Conservation (phyloP, 2,329 filamentous ascomycete species). For the Diaporthe vaccinii region DNA sequence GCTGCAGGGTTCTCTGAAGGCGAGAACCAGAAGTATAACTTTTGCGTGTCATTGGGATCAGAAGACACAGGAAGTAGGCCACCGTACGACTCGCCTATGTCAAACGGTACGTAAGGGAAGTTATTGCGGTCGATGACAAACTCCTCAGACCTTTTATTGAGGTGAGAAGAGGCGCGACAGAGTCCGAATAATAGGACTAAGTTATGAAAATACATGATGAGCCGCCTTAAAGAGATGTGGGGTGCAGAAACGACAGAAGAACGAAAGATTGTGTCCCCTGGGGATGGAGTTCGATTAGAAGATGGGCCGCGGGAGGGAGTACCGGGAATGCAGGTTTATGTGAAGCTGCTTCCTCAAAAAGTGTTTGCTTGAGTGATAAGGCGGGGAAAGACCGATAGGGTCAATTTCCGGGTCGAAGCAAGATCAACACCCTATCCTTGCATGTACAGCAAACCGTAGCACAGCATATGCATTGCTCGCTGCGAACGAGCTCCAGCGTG, state of each 20-base stretch:
- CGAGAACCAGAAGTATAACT: slow-evolving; percentile 75
- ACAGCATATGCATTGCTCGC: neutral
- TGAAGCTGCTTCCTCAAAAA: neutral
- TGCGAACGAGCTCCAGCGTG: neutral
- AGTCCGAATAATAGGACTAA: neutral
- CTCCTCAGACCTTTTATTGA: slow-evolving; percentile 53
- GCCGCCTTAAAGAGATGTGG: neutral
- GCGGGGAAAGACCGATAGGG: slow-evolving; percentile 1
- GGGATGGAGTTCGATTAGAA: too few relatives aligned
- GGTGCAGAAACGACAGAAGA: neutral
- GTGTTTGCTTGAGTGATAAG: neutral
- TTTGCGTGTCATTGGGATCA: slow-evolving; percentile 54
- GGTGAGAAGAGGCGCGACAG: neutral
- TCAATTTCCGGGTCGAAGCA: slow-evolving; percentile 5
- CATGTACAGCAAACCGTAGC: neutral
- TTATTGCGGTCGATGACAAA: slow-evolving; percentile 72
- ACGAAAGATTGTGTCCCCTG: neutral
- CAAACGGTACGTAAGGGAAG: slow-evolving; percentile 76
- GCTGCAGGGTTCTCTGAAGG: slow-evolving; percentile 63
- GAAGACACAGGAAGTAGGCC: slow-evolving; percentile 70
- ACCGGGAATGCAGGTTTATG: neutral
- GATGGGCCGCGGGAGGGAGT: neutral
- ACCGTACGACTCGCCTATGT: slow-evolving; percentile 74
- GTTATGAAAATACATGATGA: neutral
- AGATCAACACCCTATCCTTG: neutral